Evolutionary conservation across 495 filamentous ascomycete genomes (phyloP).

Genomic region (Evernia prunastri): DNA sequence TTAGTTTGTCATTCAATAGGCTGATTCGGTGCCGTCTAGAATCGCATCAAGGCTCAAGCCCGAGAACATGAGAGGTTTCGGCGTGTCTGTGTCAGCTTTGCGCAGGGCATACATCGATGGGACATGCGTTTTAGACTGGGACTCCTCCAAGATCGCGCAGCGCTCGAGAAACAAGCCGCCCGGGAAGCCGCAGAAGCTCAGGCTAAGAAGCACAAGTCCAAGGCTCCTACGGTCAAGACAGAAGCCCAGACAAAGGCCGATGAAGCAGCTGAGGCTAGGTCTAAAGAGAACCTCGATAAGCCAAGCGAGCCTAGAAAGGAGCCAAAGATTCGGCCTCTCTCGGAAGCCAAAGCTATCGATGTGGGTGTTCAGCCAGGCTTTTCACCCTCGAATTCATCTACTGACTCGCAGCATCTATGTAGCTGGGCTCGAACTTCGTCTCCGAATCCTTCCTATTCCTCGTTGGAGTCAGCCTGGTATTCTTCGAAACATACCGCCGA

Average conservation of each 20-base stretch:
- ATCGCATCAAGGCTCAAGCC: constrained; percentile 87
- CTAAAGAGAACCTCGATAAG: constrained; percentile 26
- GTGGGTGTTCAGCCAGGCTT: constrained; percentile 50
- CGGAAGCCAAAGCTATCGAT: constrained; percentile 91
- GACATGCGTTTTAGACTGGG: constrained; percentile 92
- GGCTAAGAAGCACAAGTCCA: constrained; percentile 54
- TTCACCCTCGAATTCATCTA: not conserved
- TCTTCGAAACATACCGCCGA: constrained; percentile 73
- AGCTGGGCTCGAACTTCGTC: constrained; percentile 62
- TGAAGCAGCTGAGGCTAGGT: constrained; percentile 43
- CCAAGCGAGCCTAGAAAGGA: constrained; percentile 13
- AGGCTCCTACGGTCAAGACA: constrained; percentile 73
- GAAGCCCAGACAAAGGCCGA: constrained; percentile 58
- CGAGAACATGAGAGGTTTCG: constrained; percentile 92
- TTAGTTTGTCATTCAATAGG: constrained; percentile 34
- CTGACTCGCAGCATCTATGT: not conserved
- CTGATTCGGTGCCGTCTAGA: constrained; percentile 52
- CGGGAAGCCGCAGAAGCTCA: constrained; percentile 30
- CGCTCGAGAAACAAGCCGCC: constrained; percentile 40
- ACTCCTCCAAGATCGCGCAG: constrained; percentile 69
- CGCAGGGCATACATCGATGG: constrained; percentile 80
- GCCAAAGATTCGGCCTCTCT: constrained; percentile 65
- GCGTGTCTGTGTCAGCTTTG: constrained; percentile 60
- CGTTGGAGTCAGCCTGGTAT: constrained; percentile 70
- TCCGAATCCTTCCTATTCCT: constrained; percentile 83